These are phyloP conservation scores for Malassezia brasiliensis DNA, from an alignment of 1,284 basidiomycete genomes.

Conservation along the genomic window DNA sequence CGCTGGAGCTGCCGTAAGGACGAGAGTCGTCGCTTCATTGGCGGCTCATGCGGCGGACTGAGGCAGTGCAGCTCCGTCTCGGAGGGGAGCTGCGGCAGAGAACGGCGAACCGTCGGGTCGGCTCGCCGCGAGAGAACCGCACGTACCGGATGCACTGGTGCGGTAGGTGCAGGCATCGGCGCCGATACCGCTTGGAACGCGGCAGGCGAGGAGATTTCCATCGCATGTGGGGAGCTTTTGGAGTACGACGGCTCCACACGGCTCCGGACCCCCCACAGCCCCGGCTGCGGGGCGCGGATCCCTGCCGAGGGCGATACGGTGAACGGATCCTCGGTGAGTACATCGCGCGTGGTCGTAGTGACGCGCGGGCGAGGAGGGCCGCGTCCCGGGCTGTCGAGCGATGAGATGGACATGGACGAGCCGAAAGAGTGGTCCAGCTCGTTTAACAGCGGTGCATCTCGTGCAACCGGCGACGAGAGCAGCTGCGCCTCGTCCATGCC, in stretches of 20 bases:
- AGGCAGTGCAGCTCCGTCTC: background rate
- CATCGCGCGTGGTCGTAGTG: background rate
- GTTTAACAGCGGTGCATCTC: slow-evolving; percentile 1
- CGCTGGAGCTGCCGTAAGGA: slow-evolving; percentile 4
- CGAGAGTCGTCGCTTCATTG: slow-evolving; percentile 11
- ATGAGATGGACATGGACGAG: slow-evolving; percentile 46
- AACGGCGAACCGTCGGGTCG: slow-evolving; percentile 3
- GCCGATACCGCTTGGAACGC: background rate
- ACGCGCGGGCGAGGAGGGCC: slow-evolving; percentile 5
- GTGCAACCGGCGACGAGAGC: background rate
- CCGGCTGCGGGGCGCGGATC: background rate
- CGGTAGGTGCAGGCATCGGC: background rate
- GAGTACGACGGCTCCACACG: slow-evolving; percentile 16
- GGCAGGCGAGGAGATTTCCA: slow-evolving; percentile 39
- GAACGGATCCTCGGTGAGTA: slow-evolving; percentile 12
- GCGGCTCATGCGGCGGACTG: slow-evolving; percentile 6
- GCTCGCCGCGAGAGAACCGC: background rate
- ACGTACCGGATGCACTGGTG: background rate
- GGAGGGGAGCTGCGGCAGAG: slow-evolving; percentile 6
- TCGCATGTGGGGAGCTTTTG: slow-evolving; percentile 37
- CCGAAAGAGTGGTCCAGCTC: slow-evolving; percentile 43
- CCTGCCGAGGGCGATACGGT: background rate
- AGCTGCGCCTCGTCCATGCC: slow-evolving; percentile 1
- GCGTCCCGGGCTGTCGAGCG: slow-evolving; percentile 26
- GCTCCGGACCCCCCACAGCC: background rate